phyloP scores from a whole-genome alignment of 768 basidiomycete genomes.

The Leccinum incarnatum region DNA sequence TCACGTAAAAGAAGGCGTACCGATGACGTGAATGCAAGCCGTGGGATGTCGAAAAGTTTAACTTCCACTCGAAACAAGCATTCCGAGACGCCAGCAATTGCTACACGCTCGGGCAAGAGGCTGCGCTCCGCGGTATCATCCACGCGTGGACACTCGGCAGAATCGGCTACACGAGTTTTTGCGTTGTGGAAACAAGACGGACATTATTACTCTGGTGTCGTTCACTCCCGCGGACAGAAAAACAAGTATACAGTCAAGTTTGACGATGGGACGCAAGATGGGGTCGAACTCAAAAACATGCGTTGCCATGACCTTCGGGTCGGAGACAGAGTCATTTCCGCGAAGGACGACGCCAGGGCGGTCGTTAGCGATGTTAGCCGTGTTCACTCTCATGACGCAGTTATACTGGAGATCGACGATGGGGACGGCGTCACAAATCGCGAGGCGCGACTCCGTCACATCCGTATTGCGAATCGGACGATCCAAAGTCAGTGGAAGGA shows the following conservation, averaged over 20 bases:
- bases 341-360: slow-evolving; percentile 27
- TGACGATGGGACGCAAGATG: slow-evolving; percentile 56
- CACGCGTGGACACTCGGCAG: slow-evolving; percentile 10
- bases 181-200: slow-evolving; percentile 63
- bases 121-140: slow-evolving; percentile 38
- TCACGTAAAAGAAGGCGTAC: slow-evolving; percentile 47
- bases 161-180: slow-evolving; percentile 57
- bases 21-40: slow-evolving; percentile 26
- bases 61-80: slow-evolving; percentile 28
- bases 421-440: slow-evolving; percentile 24
- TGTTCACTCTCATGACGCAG: slow-evolving; percentile 26
- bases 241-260: slow-evolving; percentile 53
- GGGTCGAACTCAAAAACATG: slow-evolving; percentile 50
- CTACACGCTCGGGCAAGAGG: slow-evolving; percentile 37
- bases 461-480: slow-evolving; percentile 52
- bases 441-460: slow-evolving; percentile 34
- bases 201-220: slow-evolving; percentile 59
- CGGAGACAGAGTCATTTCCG: slow-evolving; percentile 56
- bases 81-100: slow-evolving; percentile 27
- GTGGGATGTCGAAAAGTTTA: slow-evolving; percentile 22
- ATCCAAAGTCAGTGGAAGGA: slow-evolving; percentile 53
- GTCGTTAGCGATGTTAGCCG: slow-evolving; percentile 33
- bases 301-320: slow-evolving; percentile 47
- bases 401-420: slow-evolving; percentile 43
- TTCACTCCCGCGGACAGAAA: slow-evolving; percentile 37